Percentiles rank a stretch among this genome's conserved stretches.
Conservation (phyloP, 805 yeast species). For the Zygosaccharomyces bailii region DNA sequence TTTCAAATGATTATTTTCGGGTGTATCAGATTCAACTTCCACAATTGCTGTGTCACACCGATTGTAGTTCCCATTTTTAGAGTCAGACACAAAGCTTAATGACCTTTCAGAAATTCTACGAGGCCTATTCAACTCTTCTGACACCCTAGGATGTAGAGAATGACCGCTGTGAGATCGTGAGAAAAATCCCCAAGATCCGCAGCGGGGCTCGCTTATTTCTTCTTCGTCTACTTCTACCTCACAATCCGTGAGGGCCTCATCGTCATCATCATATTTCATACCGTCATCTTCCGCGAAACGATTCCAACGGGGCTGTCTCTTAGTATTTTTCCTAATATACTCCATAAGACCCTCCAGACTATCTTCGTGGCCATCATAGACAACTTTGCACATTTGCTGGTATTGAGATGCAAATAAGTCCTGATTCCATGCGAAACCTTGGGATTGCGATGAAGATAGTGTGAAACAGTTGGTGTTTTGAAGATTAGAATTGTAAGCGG, state of each 20-base stretch:
- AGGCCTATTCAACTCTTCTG: conserved; percentile 21
- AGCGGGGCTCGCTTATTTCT: conserved; percentile 8
- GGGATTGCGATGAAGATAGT: conserved; percentile 46
- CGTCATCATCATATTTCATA: conserved; percentile 12
- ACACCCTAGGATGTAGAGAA: conserved; percentile 17
- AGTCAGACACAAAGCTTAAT: conserved; percentile 28
- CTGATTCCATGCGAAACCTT: conserved; percentile 75
- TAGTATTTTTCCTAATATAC: conserved; percentile 10
- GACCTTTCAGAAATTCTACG: conserved; percentile 30
- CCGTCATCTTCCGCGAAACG: conserved; percentile 4
- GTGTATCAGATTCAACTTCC: conserved; percentile 25
- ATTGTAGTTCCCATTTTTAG: conserved; percentile 26
- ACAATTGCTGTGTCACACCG: conserved; percentile 21
- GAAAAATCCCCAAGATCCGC: conserved; percentile 3
- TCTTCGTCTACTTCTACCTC: conserved; percentile 12
- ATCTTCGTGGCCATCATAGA: conserved; percentile 36
- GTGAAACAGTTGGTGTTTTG: conserved; percentile 19
- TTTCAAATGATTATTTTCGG: conserved; percentile 22
- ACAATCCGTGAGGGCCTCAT: conserved; percentile 16
- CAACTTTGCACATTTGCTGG: conserved; percentile 50
- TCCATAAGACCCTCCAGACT: conserved; percentile 17
- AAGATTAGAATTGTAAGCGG: conserved; percentile 12
- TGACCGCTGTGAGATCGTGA: conserved; percentile 9
- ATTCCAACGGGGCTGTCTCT: not conserved
- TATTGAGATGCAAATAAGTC: conserved; percentile 70